Conservation (phyloP, 306 rosid species). For the Prunus mongolica region DNA sequence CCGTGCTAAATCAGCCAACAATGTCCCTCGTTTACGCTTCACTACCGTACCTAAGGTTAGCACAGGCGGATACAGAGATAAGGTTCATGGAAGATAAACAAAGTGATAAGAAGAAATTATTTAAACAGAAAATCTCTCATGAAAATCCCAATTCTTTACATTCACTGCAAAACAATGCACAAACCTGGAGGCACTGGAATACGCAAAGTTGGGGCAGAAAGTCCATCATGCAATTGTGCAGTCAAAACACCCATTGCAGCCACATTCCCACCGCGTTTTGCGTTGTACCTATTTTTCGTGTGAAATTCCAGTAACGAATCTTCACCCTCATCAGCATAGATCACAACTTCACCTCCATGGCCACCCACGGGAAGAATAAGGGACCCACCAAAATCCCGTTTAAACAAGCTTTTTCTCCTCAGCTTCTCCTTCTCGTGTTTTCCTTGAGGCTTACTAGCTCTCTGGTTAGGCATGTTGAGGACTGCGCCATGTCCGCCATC, state of each 20-base stretch:
- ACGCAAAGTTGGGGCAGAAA: slow-evolving; percentile 63
- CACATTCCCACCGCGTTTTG: slow-evolving; percentile 89
- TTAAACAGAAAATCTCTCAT: not conserved
- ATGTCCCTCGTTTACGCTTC: slow-evolving; percentile 76
- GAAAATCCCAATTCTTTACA: not conserved
- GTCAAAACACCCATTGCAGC: slow-evolving; percentile 74
- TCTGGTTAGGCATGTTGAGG: slow-evolving; percentile 42
- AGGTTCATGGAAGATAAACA: not conserved
- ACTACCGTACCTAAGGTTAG: slow-evolving; percentile 72
- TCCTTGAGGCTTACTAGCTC: slow-evolving; percentile 20
- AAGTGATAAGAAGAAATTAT: not conserved
- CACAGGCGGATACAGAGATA: not conserved
- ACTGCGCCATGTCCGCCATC: slow-evolving; percentile 90
- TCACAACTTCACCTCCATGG: slow-evolving; percentile 87
- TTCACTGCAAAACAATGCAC: slow-evolving; percentile 17
- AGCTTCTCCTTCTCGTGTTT: slow-evolving; percentile 42
- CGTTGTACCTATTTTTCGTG: slow-evolving; percentile 40
- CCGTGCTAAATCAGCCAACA: slow-evolving; percentile 72
- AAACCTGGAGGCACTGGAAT: slow-evolving; percentile 95
- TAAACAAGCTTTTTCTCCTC: slow-evolving; percentile 46
- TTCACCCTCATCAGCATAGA: slow-evolving; percentile 67
- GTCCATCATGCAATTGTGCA: slow-evolving; percentile 57
- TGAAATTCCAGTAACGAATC: slow-evolving; percentile 73
- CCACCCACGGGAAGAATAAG: slow-evolving; percentile 79
- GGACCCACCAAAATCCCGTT: slow-evolving; percentile 81